Base-by-base conservation (phyloP, 768 basidiomycete genomes). In the Leccinum boreale region DNA sequence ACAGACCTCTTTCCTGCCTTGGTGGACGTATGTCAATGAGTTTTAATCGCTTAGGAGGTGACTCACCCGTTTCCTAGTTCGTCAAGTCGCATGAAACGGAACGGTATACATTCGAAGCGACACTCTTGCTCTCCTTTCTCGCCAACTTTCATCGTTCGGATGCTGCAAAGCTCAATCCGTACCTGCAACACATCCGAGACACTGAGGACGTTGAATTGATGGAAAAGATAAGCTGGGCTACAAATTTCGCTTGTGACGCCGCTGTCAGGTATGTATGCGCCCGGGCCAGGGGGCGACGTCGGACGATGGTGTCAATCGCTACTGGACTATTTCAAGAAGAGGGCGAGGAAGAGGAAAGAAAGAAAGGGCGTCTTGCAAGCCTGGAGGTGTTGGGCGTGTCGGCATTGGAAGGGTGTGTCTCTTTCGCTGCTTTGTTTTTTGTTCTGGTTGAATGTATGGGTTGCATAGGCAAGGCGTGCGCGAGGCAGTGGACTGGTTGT, bases 401-500 rank as follows among this genome's bases (percentile, higher is more conserved):
- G 2, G 95, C 92, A 0, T 68, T 98, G 17, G 86, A 94, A 77
- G 95, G 96, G 96, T 95, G 70, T 69, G 78, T 72, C 21, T 2
- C 26, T 11, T 1, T 46, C 2, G 29, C 24, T 24, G 26, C 7
- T 47, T 36, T 10, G 1, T 36, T 5, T 14, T 36, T 31, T 46
- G 5, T 53, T n/a, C 7, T 6, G 3, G 4, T 52, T 33, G 35
- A 24, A 58, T 31, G 45, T 42, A 24, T 44, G 12, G 50, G 4
- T 52, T 51, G 10, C 63, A 1, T 54, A 97, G 94, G 45, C 92
- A 91, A 29, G 94, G 95, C 2, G 87, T 96, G 15, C 82, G 89
- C 55, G 89, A 90, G 51, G 94, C 91, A 0, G 90, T 97, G 3
- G 90, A 97, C 67, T 98, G 95, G 95, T 68, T 98, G 26, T 96